phyloP scores from a whole-genome alignment of 257 asterid species.

The Fraxinus americana region DNA sequence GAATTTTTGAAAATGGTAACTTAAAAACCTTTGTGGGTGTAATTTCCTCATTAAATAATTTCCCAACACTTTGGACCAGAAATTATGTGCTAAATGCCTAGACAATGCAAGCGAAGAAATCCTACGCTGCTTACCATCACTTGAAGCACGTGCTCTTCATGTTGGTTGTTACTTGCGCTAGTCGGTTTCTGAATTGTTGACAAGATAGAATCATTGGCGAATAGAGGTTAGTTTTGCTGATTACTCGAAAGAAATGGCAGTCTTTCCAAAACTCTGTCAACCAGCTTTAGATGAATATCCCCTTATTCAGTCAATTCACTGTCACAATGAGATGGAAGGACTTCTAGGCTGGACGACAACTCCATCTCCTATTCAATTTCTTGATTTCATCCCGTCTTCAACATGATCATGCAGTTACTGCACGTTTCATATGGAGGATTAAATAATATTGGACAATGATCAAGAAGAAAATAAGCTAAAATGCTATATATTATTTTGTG shows the following conservation, averaged over 20 bases:
- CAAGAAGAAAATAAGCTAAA: background rate
- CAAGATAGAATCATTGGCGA: background rate
- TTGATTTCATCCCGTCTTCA: background rate
- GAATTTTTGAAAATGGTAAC: no score
- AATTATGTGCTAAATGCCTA: slow-evolving; percentile 17
- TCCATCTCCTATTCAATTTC: no score
- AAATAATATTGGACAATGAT: no score
- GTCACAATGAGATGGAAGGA: no score
- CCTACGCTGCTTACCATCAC: slow-evolving; percentile 19
- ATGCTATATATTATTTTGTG: background rate
- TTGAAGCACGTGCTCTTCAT: slow-evolving; percentile 24
- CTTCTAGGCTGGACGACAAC: no score
- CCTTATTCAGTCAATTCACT: no score
- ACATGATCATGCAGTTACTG: background rate
- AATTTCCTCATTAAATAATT: no score
- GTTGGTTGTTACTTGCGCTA: slow-evolving; percentile 25
- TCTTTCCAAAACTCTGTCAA: background rate
- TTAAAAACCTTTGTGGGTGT: no score
- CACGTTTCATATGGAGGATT: background rate
- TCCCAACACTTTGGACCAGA: slow-evolving; percentile 23
- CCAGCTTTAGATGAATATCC: background rate
- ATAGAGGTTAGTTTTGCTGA: background rate
- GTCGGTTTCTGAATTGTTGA: slow-evolving; percentile 14
- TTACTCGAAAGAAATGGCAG: background rate
- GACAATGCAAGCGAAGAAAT: slow-evolving; percentile 18